Evolutionary conservation across 805 yeast genomes (phyloP).

Genomic region (Candida suzukii): DNA sequence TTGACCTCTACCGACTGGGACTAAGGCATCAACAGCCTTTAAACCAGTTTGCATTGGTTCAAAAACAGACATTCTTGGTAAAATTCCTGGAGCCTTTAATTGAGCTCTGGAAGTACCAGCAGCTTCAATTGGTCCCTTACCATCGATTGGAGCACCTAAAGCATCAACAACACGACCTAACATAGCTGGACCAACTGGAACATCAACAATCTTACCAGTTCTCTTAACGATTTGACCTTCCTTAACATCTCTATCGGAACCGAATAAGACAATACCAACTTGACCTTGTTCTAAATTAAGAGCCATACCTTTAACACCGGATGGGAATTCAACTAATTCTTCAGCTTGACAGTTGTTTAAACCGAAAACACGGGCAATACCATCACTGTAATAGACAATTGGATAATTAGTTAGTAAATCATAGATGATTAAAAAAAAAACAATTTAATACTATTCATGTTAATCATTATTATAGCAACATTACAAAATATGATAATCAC

Average conservation of each 20-base stretch:
- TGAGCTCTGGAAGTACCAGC: slow-evolving; percentile 88
- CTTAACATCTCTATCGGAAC: slow-evolving; percentile 97
- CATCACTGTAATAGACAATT: slow-evolving; percentile 61
- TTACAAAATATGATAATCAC: too few relatives aligned
- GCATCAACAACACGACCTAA: slow-evolving; percentile 99
- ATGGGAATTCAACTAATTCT: slow-evolving; percentile 97
- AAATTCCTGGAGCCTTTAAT: slow-evolving; percentile 99
- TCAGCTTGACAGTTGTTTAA: slow-evolving; percentile 99
- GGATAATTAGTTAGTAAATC: slow-evolving; percentile 27
- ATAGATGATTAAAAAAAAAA: too few relatives aligned
- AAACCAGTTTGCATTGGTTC: slow-evolving; percentile 99
- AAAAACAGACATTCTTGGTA: slow-evolving; percentile 96
- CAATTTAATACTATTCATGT: too few relatives aligned
- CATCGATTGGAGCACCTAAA: slow-evolving; percentile 98
- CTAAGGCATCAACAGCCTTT: slow-evolving; percentile 97
- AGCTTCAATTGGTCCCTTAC: slow-evolving; percentile 96
- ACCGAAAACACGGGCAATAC: slow-evolving; percentile 99
- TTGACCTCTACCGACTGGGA: slow-evolving; percentile 99
- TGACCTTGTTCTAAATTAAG: slow-evolving; percentile 99
- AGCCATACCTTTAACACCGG: slow-evolving; percentile 99
- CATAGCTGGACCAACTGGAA: slow-evolving; percentile 96
- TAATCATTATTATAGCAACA: neutral
- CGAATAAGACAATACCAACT: slow-evolving; percentile 99
- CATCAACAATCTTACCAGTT: slow-evolving; percentile 99
- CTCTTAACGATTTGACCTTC: slow-evolving; percentile 99